A percentile compares a stretch with the other conserved stretches of the same genome.
Evolutionary conservation across 805 yeast genomes (phyloP).

Genomic region (Wickerhamiella australiensis): DNA sequence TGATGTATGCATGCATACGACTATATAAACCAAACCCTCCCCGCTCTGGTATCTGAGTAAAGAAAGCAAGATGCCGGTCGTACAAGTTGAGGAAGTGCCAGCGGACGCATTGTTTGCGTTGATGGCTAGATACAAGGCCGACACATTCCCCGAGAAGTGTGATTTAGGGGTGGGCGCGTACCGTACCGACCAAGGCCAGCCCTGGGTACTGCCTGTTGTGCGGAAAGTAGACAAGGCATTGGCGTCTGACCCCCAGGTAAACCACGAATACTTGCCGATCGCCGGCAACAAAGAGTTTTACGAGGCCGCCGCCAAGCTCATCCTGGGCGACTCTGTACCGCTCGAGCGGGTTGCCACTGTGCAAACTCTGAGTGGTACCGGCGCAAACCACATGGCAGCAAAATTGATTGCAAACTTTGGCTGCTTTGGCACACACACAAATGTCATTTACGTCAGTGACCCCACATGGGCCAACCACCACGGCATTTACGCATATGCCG

Average conservation of each 20-base stretch:
- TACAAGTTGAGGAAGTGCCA: conserved; percentile 34
- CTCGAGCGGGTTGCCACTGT: conserved; percentile 57
- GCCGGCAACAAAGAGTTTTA: conserved; percentile 64
- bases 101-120: conserved; percentile 82
- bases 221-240: conserved; percentile 41
- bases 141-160: conserved; percentile 34
- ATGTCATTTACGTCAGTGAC: conserved; percentile 56
- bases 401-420: conserved; percentile 59
- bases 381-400: conserved; percentile 77
- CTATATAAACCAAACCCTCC: neutral
- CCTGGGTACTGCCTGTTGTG: conserved; percentile 76
- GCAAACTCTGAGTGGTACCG: conserved; percentile 92
- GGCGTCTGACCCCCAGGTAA: conserved; percentile 34
- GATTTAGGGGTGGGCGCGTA: conserved; percentile 84
- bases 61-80: neutral
- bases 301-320: conserved; percentile 51
- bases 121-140: conserved; percentile 28
- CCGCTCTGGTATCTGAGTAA: neutral
- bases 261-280: conserved; percentile 82
- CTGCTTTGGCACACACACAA: conserved; percentile 31
- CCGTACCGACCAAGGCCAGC: conserved; percentile 76
- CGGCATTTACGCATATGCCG: conserved; percentile 65
- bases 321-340: conserved; percentile 54
- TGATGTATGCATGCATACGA: neutral
- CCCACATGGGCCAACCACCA: conserved; percentile 95